Conservation (phyloP, 2,329 filamentous ascomycete species). For the Diaporthe sp. region DNA sequence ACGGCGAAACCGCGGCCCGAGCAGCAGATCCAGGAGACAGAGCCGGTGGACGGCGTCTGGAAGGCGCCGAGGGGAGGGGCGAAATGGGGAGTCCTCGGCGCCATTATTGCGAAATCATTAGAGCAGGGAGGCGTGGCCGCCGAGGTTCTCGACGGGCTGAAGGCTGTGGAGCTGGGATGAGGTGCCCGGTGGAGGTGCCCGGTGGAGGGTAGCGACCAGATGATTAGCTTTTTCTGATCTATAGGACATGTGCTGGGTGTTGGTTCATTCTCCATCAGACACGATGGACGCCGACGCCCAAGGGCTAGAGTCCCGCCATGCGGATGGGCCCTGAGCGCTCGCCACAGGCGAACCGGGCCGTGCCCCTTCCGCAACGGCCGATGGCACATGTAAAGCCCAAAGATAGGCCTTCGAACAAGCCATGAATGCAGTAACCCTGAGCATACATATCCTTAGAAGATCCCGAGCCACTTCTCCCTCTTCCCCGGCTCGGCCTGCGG, state of each 20-base stretch:
- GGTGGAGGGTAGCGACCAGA: conserved; percentile 34
- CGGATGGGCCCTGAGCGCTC: background rate
- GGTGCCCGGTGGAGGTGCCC: conserved; percentile 43
- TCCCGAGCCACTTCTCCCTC: conserved; percentile 75
- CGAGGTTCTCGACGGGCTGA: conserved; percentile 86
- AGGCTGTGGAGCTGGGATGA: conserved; percentile 78
- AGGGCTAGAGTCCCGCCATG: background rate
- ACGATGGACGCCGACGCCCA: background rate
- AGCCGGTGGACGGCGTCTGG: conserved; percentile 82
- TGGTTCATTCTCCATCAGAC: background rate
- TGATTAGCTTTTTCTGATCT: conserved; percentile 33
- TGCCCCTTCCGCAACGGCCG: background rate
- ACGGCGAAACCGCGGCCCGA: conserved; percentile 53
- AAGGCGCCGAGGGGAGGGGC: conserved; percentile 86
- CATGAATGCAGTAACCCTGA: background rate
- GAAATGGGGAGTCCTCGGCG: conserved; percentile 78
- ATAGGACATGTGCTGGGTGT: background rate
- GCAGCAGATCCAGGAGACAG: conserved; percentile 63
- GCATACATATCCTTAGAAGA: conserved; percentile 69
- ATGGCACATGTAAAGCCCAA: background rate
- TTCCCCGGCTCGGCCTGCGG: conserved; percentile 52
- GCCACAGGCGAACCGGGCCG: background rate
- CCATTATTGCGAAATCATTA: conserved; percentile 82
- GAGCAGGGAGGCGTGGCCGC: conserved; percentile 85
- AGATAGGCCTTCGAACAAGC: background rate